phyloP scores from a whole-genome alignment of 306 rosid species.

The Dicorynia guianensis region DNA sequence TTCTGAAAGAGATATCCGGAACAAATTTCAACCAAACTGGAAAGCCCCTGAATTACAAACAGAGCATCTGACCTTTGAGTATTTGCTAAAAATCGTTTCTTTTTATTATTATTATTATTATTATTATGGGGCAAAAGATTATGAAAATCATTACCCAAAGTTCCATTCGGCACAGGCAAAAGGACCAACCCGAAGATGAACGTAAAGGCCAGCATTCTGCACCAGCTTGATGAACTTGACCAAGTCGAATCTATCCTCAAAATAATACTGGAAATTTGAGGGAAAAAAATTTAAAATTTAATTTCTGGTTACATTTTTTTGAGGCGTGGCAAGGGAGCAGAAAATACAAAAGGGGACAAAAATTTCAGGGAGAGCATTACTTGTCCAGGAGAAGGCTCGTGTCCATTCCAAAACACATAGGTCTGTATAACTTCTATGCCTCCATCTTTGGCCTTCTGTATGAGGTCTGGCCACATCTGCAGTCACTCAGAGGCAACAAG shows the following conservation, averaged over 20 bases:
- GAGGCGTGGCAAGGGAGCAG: neutral
- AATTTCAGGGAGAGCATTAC: conserved; percentile 43
- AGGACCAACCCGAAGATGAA: conserved; percentile 96
- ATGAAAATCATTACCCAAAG: conserved; percentile 72
- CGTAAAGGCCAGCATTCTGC: conserved; percentile 88
- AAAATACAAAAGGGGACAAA: neutral
- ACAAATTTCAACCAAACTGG: conserved; percentile 98
- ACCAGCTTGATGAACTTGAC: conserved; percentile 88
- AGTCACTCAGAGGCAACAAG: neutral
- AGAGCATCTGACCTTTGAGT: conserved; percentile 32
- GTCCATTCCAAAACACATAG: conserved; percentile 98
- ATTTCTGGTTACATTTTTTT: conserved; percentile 7
- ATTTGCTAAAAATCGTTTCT: neutral
- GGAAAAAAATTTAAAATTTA: conserved; percentile 20
- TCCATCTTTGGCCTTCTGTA: conserved; percentile 96
- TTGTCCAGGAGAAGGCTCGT: conserved; percentile 87
- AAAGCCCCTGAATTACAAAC: conserved; percentile 74
- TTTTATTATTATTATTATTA: neutral
- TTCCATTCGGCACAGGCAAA: conserved; percentile 95
- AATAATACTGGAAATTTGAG: conserved; percentile 68
- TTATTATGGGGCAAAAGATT: neutral
- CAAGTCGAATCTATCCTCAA: conserved; percentile 85
- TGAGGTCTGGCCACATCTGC: conserved; percentile 94
- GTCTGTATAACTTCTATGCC: conserved; percentile 94
- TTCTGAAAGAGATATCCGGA: conserved; percentile 85